Evolutionary conservation across 2,329 filamentous ascomycete genomes (phyloP).

Genomic region (Aureobasidium mangrovei): DNA sequence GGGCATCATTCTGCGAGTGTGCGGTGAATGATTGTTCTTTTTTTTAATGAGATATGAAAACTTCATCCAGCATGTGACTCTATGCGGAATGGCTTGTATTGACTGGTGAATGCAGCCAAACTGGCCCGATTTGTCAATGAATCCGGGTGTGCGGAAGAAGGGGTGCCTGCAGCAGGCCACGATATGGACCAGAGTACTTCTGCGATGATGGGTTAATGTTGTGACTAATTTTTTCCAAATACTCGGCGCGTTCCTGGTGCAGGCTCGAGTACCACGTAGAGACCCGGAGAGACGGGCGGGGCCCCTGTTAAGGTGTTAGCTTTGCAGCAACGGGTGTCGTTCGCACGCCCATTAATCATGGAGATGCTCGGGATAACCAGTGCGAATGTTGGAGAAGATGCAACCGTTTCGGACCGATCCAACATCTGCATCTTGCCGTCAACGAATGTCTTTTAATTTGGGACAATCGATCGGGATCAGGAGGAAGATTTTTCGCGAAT

Average conservation of each 20-base stretch:
- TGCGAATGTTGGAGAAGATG: background rate
- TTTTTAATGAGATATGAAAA: too few species aligned
- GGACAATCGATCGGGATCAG: background rate
- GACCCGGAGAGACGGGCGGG: background rate
- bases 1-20: too few species aligned
- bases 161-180: too few species aligned
- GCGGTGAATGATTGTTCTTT: too few species aligned
- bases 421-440: background rate
- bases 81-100: too few species aligned
- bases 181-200: too few species aligned
- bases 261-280: background rate
- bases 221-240: conserved; percentile 8
- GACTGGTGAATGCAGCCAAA: too few species aligned
- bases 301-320: background rate
- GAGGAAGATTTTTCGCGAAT: background rate
- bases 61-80: too few species aligned
- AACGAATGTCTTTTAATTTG: background rate
- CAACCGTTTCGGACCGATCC: background rate
- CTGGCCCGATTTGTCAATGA: too few species aligned
- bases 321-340: conserved; percentile 1
- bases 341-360: background rate
- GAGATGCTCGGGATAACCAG: conserved; percentile 3
- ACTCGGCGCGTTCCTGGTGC: background rate
- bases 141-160: too few species aligned
- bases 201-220: background rate